Conservation (phyloP, 139 green algal genomes). For the Chara braunii region DNA sequence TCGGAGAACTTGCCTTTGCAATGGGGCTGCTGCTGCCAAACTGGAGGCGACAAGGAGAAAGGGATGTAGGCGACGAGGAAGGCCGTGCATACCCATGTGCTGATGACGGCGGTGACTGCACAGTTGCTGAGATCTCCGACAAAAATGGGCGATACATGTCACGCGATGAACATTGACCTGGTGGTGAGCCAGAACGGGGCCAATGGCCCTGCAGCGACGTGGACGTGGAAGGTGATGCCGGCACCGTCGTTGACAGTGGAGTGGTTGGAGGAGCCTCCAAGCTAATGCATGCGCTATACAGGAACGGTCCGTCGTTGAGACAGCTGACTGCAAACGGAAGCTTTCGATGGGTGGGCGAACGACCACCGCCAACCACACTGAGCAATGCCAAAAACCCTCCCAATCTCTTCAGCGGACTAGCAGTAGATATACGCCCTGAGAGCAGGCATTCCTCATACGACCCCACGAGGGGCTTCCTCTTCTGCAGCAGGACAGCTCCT, state of each 20-base stretch:
- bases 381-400: slow-evolving; percentile 18
- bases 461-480: neutral
- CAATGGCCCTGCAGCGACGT: neutral
- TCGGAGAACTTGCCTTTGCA: neutral
- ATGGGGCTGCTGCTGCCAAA: too few species aligned
- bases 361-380: slow-evolving; percentile 1
- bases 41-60: too few species aligned
- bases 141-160: neutral
- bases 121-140: too few species aligned
- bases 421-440: neutral
- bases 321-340: slow-evolving; percentile 8
- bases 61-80: too few species aligned
- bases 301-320: neutral
- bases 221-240: neutral
- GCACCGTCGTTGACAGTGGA: too few species aligned
- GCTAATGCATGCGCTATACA: neutral
- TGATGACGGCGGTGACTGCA: too few species aligned
- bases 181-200: neutral
- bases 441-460: slow-evolving; percentile 3
- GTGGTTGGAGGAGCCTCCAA: neutral
- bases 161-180: neutral
- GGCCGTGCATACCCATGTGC: too few species aligned
- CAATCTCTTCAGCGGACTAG: slow-evolving; percentile 3
- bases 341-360: neutral
- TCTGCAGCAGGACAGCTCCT: too few species aligned